phyloP scores from a whole-genome alignment of 2,329 filamentous ascomycete species.

The Myriosclerotinia duriaeana region DNA sequence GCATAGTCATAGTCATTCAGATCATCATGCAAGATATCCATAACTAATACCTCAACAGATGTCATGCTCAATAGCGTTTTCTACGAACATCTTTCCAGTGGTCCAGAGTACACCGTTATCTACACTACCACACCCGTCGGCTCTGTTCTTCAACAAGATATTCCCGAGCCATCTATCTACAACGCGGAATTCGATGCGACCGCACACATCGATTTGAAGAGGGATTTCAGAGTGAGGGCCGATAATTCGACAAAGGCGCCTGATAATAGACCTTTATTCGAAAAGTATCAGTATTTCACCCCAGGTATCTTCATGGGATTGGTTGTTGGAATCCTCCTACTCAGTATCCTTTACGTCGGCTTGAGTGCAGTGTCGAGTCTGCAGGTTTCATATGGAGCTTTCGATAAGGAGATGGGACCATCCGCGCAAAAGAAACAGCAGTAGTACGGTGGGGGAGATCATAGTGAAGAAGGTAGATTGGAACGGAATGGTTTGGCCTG shows the following conservation, averaged over 20 bases:
- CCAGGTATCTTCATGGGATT: conserved; percentile 90
- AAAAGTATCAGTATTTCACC: conserved; percentile 92
- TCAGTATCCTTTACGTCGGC: conserved; percentile 77
- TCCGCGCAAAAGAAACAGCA: conserved; percentile 80
- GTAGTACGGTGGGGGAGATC: conserved; percentile 30
- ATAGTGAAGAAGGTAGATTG: not conserved
- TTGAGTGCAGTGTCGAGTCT: conserved; percentile 75
- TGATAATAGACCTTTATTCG: conserved; percentile 65
- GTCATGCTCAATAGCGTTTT: conserved; percentile 31
- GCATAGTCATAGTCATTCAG: not conserved
- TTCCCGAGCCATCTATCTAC: conserved; percentile 47
- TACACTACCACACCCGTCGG: conserved; percentile 63
- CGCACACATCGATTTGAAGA: conserved; percentile 73
- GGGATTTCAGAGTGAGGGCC: conserved; percentile 44
- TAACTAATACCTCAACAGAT: conserved; percentile 31
- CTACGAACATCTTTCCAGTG: conserved; percentile 41
- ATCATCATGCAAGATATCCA: not conserved
- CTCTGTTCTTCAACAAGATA: conserved; percentile 5
- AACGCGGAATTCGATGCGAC: conserved; percentile 62
- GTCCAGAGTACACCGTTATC: conserved; percentile 67
- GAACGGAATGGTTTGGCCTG: not conserved
- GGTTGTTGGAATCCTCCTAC: conserved; percentile 65
- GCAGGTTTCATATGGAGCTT: conserved; percentile 88
- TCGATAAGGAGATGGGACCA: conserved; percentile 95
- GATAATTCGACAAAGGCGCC: conserved; percentile 47